A percentile compares a stretch with the other conserved stretches of the same genome.
phyloP scores from a whole-genome alignment of 352 stramenopile genomes.

The Hyaloperonospora arabidopsidis region DNA sequence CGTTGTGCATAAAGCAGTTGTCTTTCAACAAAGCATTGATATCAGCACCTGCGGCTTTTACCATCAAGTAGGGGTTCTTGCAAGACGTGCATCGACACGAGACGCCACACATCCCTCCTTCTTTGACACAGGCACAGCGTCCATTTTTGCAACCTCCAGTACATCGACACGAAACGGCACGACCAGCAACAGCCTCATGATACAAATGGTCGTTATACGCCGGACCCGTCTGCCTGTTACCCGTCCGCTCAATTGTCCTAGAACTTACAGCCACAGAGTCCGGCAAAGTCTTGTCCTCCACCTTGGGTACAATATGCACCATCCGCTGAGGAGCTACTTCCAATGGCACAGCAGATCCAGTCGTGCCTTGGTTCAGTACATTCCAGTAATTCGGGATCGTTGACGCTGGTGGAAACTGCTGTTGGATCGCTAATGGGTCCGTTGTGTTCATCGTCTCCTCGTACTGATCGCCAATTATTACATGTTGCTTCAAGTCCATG shows the following conservation, averaged over 20 bases:
- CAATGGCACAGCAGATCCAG: slow-evolving; percentile 21
- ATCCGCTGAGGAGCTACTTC: slow-evolving; percentile 35
- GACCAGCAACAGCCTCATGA: slow-evolving; percentile 3
- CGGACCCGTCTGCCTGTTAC: slow-evolving; percentile 12
- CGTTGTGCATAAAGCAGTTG: slow-evolving; percentile 84
- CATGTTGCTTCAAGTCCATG: slow-evolving; percentile 12
- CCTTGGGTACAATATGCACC: slow-evolving; percentile 75
- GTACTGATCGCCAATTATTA: not conserved
- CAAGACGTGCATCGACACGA: slow-evolving; percentile 79
- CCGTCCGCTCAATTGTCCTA: slow-evolving; percentile 6
- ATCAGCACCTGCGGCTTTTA: slow-evolving; percentile 64
- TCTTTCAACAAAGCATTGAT: slow-evolving; percentile 70
- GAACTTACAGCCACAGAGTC: not conserved
- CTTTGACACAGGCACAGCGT: slow-evolving; percentile 76
- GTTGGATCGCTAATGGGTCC: slow-evolving; percentile 1
- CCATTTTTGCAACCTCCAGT: slow-evolving; percentile 75
- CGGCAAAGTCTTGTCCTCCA: slow-evolving; percentile 21
- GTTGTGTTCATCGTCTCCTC: no score
- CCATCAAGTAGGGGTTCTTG: slow-evolving; percentile 83
- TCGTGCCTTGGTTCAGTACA: slow-evolving; percentile 64
- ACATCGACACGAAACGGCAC: slow-evolving; percentile 62
- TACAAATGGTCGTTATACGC: slow-evolving; percentile 5
- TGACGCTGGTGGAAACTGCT: slow-evolving; percentile 58
- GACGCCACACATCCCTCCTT: slow-evolving; percentile 65
- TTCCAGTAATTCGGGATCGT: slow-evolving; percentile 84